A percentile compares a stretch with the other conserved stretches of the same genome.
Conservation (phyloP, 2,329 filamentous ascomycete genomes). For the Colletotrichum sansevieriae region DNA sequence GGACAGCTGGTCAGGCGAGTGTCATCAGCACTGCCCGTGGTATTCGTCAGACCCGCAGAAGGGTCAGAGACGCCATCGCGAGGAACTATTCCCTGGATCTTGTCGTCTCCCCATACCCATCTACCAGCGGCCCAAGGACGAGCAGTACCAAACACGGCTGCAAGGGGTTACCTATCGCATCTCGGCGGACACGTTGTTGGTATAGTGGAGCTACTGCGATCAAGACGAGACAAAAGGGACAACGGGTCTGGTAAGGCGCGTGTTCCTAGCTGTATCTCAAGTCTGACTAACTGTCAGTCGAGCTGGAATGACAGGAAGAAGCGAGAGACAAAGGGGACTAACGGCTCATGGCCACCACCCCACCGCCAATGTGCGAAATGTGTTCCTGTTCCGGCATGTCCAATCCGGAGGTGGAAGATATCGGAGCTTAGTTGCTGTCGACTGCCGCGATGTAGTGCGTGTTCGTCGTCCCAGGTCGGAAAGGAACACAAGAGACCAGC, state of each 20-base stretch:
- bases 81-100: not conserved
- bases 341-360: constrained; percentile 6
- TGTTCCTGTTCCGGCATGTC: not conserved
- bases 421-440: not conserved
- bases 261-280: not conserved
- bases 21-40: no score
- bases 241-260: constrained; percentile 5
- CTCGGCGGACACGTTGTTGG: constrained; percentile 19
- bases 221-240: constrained; percentile 3
- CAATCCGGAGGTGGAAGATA: not conserved
- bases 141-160: constrained; percentile 2
- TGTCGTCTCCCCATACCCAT: constrained; percentile 1
- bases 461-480: not conserved
- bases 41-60: no score
- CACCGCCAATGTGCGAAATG: not conserved
- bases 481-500: not conserved
- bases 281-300: not conserved
- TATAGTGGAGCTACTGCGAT: constrained; percentile 10
- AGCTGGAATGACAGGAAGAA: not conserved
- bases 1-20: no score
- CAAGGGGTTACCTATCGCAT: constrained; percentile 1
- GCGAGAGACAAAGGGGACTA: constrained; percentile 26
- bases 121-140: not conserved
- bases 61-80: no score
- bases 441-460: constrained; percentile 4